phyloP scores from a whole-genome alignment of 768 basidiomycete species.

The Macrolepiota fuliginosa region DNA sequence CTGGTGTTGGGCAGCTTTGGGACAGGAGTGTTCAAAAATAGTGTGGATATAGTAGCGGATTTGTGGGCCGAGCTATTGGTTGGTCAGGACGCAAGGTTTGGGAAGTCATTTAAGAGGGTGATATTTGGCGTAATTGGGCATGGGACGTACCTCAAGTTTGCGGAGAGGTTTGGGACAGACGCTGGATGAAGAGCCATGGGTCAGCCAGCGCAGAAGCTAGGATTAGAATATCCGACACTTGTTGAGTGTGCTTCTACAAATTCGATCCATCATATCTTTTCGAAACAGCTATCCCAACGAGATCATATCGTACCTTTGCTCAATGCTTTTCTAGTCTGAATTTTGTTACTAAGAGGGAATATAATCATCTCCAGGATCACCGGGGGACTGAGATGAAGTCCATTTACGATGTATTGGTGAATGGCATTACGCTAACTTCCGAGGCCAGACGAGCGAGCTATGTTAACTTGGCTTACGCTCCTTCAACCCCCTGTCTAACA shows the following conservation, averaged over 20 bases:
- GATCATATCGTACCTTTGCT: too few relatives aligned
- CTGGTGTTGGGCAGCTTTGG: slow-evolving; percentile 76
- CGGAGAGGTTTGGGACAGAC: slow-evolving; percentile 16
- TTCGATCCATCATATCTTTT: background rate
- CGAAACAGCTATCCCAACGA: too few relatives aligned
- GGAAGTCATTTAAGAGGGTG: slow-evolving; percentile 55
- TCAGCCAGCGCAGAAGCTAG: background rate
- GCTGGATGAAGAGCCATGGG: background rate
- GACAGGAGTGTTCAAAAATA: slow-evolving; percentile 70
- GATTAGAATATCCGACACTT: background rate
- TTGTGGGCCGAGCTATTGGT: slow-evolving; percentile 63
- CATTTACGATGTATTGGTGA: background rate
- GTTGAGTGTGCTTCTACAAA: background rate
- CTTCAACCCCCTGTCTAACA: background rate
- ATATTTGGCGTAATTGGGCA: slow-evolving; percentile 54
- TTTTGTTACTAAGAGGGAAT: too few relatives aligned
- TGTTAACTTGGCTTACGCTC: background rate
- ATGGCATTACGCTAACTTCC: background rate
- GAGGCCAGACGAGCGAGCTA: background rate
- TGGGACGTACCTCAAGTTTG: slow-evolving; percentile 22
- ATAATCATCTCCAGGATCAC: too few relatives aligned
- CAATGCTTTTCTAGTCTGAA: background rate
- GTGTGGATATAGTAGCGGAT: slow-evolving; percentile 50
- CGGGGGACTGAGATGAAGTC: too few relatives aligned
- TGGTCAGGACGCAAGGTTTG: slow-evolving; percentile 48